Evolutionary conservation across 164 flowering plant genomes (phyloP), one percentile per base, ranked within the genome.

Genomic region (Taxillus chinensis): DNA sequence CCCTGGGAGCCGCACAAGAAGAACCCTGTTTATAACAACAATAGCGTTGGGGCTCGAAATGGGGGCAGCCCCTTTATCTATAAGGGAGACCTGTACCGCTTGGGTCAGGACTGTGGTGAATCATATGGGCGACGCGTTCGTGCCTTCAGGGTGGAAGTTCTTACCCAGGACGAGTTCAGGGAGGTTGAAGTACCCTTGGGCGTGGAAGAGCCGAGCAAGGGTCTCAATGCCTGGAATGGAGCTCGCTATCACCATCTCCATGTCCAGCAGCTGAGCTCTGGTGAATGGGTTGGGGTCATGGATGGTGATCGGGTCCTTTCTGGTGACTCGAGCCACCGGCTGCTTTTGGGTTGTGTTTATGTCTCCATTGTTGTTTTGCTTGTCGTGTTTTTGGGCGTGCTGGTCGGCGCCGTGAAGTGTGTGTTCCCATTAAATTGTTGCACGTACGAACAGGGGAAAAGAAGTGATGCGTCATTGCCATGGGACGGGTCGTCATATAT

Each of bases 281-380:
- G 96, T 46, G 68, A 67, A 51, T 92, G 96, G 96, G 57, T 92
- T 57, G 98, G 73, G 15, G 87, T 88, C n/a, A 78, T 86, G 79
- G 98, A 92, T 72, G 98, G 96, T 3, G 98, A 92, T 49, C 79
- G 96, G 17, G 89, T 89, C 39, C 85, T 82, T 15, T 92, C 98
- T 1, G 96, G 96, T 14, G 96, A 89, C 58, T 45, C 78, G 37
- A 39, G 59, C 39, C 77, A 62, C 55, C 79, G 98, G n/a, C 61
- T 82, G 55, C 10, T 83, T 61, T 62, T 90, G 43, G 98, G 96
- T 27, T 82, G 71, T 62, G 74, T 78, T 67, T 79, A 86, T 42
- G 54, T 84, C 66, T 55, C 74, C 3, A 75, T 63, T 16, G 83
- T 82, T 64, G 72, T 71, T 67, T 65, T 65, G 4, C 46, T 88